Percentiles rank a stretch among this genome's conserved stretches.
phyloP scores from a whole-genome alignment of 768 basidiomycete species.

The Kondoa subrosea region DNA sequence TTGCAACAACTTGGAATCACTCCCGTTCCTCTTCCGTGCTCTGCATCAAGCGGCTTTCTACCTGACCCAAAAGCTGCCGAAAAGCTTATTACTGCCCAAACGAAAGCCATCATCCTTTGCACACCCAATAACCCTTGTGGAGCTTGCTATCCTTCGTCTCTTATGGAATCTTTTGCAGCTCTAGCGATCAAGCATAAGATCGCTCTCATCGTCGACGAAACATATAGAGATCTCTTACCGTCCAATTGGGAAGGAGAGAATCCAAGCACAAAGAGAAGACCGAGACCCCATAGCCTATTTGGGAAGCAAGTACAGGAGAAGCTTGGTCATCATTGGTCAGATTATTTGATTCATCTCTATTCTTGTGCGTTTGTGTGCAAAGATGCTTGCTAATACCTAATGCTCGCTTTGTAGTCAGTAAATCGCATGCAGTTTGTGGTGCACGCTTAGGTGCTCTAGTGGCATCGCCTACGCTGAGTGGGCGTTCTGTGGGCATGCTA shows the following conservation, averaged over 20 bases:
- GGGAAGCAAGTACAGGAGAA: slow-evolving; percentile 8
- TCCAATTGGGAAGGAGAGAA: slow-evolving; percentile 15
- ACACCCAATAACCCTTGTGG: slow-evolving; percentile 64
- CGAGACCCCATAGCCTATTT: slow-evolving; percentile 46
- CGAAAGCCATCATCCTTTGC: slow-evolving; percentile 55
- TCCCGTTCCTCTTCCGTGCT: slow-evolving; percentile 25
- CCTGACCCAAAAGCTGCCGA: slow-evolving; percentile 44
- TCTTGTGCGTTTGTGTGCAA: slow-evolving; percentile 16
- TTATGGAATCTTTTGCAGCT: slow-evolving; percentile 45
- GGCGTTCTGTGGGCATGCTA: slow-evolving; percentile 21
- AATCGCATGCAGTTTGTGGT: slow-evolving; percentile 63
- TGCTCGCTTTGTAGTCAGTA: slow-evolving; percentile 37
- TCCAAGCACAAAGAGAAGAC: slow-evolving; percentile 15
- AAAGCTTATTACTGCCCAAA: slow-evolving; percentile 42
- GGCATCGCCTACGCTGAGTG: slow-evolving; percentile 43
- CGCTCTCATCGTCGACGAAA: slow-evolving; percentile 69
- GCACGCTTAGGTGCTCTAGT: slow-evolving; percentile 60
- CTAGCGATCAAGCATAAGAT: slow-evolving; percentile 44
- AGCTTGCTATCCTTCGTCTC: slow-evolving; percentile 44
- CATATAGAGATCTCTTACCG: slow-evolving; percentile 66
- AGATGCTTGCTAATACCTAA: neutral
- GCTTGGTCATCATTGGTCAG: slow-evolving; percentile 13
- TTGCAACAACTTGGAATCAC: slow-evolving; percentile 14
- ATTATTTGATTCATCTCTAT: slow-evolving; percentile 23
- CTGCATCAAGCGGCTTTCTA: slow-evolving; percentile 41